Evolutionary conservation across 139 green algal species (phyloP).

Genomic region (Axilococcus clingmanii): DNA sequence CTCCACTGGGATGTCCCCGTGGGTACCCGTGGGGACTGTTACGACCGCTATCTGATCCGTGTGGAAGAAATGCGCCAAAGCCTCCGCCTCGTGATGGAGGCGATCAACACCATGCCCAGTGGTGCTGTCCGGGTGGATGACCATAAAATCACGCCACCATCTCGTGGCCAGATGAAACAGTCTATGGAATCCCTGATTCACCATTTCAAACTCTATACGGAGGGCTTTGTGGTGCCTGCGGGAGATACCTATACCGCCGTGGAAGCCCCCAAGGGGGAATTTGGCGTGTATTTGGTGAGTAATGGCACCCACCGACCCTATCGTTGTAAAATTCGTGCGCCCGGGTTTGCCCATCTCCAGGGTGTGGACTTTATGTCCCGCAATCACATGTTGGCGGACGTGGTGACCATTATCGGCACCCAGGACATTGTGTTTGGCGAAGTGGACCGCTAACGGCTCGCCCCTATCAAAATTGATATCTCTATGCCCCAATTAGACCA

Average conservation of each 20-base stretch:
- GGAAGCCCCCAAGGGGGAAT: constrained; percentile 51
- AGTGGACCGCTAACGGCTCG: constrained; percentile 34
- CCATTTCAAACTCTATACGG: constrained; percentile 75
- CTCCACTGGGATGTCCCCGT: constrained; percentile 73
- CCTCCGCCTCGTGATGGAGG: constrained; percentile 70
- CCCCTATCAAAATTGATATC: constrained; percentile 15
- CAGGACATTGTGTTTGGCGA: constrained; percentile 86
- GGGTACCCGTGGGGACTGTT: constrained; percentile 46
- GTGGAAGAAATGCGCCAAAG: constrained; percentile 75
- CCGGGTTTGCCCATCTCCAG: constrained; percentile 34
- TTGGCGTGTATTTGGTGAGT: constrained; percentile 75
- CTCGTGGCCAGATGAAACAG: constrained; percentile 64
- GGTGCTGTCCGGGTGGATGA: constrained; percentile 64
- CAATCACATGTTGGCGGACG: constrained; percentile 72
- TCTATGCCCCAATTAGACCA: constrained; percentile 31
- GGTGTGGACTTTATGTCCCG: constrained; percentile 58
- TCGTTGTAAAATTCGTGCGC: constrained; percentile 30
- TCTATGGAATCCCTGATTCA: constrained; percentile 78
- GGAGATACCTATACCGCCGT: constrained; percentile 41
- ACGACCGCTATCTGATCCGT: constrained; percentile 64
- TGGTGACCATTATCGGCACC: constrained; percentile 79
- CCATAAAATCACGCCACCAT: constrained; percentile 58
- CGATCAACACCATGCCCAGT: constrained; percentile 61
- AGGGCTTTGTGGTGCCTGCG: constrained; percentile 38
- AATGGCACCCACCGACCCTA: constrained; percentile 56